Conservation (phyloP, 2,329 filamentous ascomycete species). For the Berkeleyomyces rouxiae region DNA sequence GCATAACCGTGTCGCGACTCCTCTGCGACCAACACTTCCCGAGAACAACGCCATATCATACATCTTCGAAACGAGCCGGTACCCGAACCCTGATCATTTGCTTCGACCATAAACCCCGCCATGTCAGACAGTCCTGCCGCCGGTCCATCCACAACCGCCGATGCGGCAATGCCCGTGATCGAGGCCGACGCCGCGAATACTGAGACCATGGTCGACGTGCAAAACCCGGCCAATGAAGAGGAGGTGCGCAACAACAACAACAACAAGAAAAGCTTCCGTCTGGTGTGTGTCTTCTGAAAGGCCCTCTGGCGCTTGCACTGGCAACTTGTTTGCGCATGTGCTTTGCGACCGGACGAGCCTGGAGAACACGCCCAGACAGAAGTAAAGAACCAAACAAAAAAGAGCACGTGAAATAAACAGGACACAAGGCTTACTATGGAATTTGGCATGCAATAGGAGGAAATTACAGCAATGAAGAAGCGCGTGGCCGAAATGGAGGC, state of each 20-base stretch:
- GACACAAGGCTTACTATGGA: constrained; percentile 7
- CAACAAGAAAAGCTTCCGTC: background rate
- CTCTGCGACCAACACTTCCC: background rate
- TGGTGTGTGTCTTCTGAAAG: background rate
- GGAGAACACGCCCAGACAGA: background rate
- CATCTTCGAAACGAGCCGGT: background rate
- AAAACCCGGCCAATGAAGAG: constrained; percentile 5
- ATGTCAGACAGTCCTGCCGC: background rate
- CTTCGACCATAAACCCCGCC: background rate
- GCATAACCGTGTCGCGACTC: background rate
- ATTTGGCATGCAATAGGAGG: constrained; percentile 34
- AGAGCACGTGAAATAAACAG: background rate
- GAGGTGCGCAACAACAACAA: constrained; percentile 10
- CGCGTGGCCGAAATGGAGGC: constrained; percentile 82
- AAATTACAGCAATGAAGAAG: constrained; percentile 76
- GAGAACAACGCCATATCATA: background rate
- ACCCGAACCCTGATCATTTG: background rate
- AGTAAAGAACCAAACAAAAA: background rate
- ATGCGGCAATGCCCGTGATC: background rate
- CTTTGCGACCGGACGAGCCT: background rate
- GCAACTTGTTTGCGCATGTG: background rate
- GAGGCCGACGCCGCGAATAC: background rate
- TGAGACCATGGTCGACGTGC: background rate
- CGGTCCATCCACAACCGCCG: background rate
- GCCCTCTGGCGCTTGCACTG: background rate